A percentile compares a stretch with the other conserved stretches of the same genome.
Conservation (phyloP, 169 alveolate genomes). For the Eimeria zaria region DNA sequence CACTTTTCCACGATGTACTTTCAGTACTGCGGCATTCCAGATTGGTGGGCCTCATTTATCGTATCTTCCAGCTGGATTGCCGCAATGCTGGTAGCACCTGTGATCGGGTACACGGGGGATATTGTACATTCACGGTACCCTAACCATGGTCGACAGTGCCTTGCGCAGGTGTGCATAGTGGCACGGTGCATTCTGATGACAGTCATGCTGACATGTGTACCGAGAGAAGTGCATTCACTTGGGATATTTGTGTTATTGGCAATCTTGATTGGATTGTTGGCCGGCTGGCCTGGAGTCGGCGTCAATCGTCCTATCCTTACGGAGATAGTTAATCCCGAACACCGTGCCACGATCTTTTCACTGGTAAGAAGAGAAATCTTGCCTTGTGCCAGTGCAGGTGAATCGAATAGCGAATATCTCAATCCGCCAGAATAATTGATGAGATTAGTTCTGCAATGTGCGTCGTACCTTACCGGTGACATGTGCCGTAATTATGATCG, state of each 20-base stretch:
- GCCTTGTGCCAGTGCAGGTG: background rate
- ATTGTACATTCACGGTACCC: constrained; percentile 88
- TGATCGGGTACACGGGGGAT: constrained; percentile 93
- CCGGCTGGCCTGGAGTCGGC: constrained; percentile 94
- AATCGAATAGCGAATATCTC: background rate
- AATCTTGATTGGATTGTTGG: constrained; percentile 90
- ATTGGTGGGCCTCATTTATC: constrained; percentile 87
- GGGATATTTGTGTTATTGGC: constrained; percentile 86
- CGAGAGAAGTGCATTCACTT: constrained; percentile 83
- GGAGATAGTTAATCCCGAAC: constrained; percentile 93
- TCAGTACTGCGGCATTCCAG: constrained; percentile 94
- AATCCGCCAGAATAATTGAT: background rate
- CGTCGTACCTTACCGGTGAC: background rate
- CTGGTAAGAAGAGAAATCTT: constrained; percentile 81
- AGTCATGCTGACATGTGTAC: constrained; percentile 86
- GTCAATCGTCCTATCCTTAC: constrained; percentile 94
- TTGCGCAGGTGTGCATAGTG: constrained; percentile 87
- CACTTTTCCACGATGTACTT: constrained; percentile 93
- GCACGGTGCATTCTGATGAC: constrained; percentile 87
- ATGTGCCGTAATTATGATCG: background rate
- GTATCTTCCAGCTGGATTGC: constrained; percentile 91
- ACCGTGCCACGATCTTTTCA: constrained; percentile 93
- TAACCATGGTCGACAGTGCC: constrained; percentile 92
- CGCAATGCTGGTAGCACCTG: constrained; percentile 94
- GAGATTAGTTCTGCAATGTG: background rate